These are phyloP conservation scores for Canavalia gladiata DNA, from an alignment of 306 rosid species.

Conservation along the genomic window DNA sequence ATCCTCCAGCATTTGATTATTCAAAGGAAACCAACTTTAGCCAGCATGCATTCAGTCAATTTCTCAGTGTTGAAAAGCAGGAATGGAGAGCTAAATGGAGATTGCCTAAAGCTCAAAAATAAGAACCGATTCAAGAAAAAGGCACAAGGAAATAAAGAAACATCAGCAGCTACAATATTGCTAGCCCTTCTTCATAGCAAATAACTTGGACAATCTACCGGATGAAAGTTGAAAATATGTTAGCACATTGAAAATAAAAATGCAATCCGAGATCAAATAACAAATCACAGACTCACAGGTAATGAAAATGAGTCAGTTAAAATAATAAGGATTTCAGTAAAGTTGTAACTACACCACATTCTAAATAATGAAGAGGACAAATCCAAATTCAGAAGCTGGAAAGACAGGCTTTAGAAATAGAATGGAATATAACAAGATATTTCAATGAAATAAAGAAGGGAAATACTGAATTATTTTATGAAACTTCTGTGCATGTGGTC, in stretches of 20 bases:
- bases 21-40: not conserved
- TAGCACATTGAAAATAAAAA: not conserved
- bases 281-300: not conserved
- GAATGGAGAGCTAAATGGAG: constrained; percentile 6
- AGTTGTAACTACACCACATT: not conserved
- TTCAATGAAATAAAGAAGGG: constrained; percentile 2
- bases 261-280: not conserved
- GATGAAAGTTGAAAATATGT: constrained; percentile 4
- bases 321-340: constrained; percentile 7
- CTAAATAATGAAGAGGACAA: not conserved
- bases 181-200: constrained; percentile 3
- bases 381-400: constrained; percentile 14
- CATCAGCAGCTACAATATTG: constrained; percentile 14
- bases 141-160: constrained; percentile 10
- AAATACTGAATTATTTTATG: constrained; percentile 9
- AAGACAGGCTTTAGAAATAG: not conserved
- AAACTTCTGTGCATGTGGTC: not conserved
- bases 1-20: not conserved
- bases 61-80: not conserved
- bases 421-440: not conserved
- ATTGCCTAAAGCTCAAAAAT: not conserved
- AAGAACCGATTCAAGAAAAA: not conserved
- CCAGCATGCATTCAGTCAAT: not conserved
- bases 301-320: constrained; percentile 24
- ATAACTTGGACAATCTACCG: not conserved